phyloP scores from a whole-genome alignment of 2,329 filamentous ascomycete genomes.

The Fusarium transvaalense region DNA sequence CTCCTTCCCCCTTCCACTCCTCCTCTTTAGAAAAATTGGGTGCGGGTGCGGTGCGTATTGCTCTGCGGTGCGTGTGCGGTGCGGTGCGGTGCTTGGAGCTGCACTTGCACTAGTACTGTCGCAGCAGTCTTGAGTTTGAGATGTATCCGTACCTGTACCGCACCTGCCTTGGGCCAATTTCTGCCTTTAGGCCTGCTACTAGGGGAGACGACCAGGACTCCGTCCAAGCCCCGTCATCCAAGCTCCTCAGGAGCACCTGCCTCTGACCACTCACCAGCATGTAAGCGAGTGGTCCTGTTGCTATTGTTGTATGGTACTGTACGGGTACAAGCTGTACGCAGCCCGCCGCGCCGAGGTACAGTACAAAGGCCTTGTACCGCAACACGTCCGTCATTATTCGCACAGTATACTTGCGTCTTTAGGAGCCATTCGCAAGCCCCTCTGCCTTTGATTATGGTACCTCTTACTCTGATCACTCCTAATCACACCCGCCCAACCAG shows the following conservation, averaged over 20 bases:
- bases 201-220: constrained; percentile 39
- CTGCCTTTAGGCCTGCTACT: constrained; percentile 31
- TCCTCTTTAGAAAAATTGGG: constrained; percentile 45
- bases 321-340: constrained; percentile 52
- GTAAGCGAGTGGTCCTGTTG: constrained; percentile 39
- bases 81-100: constrained; percentile 32
- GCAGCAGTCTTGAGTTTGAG: constrained; percentile 25
- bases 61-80: constrained; percentile 16
- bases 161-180: constrained; percentile 37
- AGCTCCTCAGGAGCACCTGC: constrained; percentile 39
- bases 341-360: constrained; percentile 53
- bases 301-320: constrained; percentile 55
- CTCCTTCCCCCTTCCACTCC: constrained; percentile 13
- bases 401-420: constrained; percentile 54
- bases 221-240: constrained; percentile 42
- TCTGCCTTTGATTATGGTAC: constrained; percentile 42
- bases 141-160: constrained; percentile 36
- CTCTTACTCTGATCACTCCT: constrained; percentile 37
- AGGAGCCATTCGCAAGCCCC: constrained; percentile 44
- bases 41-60: constrained; percentile 46
- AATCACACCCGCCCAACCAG: constrained; percentile 17
- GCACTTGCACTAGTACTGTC: constrained; percentile 43
- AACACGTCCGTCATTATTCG: constrained; percentile 26
- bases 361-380: constrained; percentile 54
- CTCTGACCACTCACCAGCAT: constrained; percentile 44